Percentiles rank a stretch among this genome's conserved stretches.
Evolutionary conservation across 2,329 filamentous ascomycete species (phyloP).

Genomic region (Botryotinia globosa): DNA sequence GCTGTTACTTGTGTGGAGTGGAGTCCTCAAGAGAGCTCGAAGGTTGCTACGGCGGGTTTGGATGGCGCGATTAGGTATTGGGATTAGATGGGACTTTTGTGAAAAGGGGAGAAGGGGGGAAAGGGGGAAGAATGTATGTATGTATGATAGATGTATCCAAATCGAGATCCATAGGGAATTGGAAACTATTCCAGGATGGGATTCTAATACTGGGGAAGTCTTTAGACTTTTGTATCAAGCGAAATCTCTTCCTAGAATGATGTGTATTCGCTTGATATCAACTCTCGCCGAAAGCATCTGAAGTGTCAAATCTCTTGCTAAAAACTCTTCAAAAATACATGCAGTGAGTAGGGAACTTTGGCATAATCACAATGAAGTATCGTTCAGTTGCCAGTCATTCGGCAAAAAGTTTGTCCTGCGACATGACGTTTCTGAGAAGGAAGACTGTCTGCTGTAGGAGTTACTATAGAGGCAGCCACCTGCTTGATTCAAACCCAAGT

Average conservation of each 20-base stretch:
- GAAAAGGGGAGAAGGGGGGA: not conserved
- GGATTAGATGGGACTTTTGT: conserved; percentile 60
- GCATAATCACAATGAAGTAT: too few species aligned
- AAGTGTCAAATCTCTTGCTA: not conserved
- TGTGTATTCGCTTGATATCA: not conserved
- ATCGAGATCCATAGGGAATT: not conserved
- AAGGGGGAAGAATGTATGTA: not conserved
- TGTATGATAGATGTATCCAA: not conserved
- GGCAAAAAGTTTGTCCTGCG: too few species aligned
- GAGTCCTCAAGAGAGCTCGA: conserved; percentile 97
- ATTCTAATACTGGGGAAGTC: not conserved
- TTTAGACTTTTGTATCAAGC: not conserved
- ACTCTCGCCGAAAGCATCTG: not conserved
- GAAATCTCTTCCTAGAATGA: not conserved
- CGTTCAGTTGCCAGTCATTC: too few species aligned
- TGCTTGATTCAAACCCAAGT: too few species aligned
- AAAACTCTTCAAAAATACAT: not conserved
- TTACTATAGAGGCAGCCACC: too few species aligned
- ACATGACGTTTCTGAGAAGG: too few species aligned
- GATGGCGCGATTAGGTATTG: conserved; percentile 89
- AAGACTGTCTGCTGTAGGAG: too few species aligned
- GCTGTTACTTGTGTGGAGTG: conserved; percentile 85
- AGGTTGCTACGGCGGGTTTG: conserved; percentile 85
- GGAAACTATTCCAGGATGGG: not conserved
- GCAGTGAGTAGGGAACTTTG: too few species aligned